Evolutionary conservation across 306 rosid genomes (phyloP).

Genomic region (Fragaria nilgerrensis): DNA sequence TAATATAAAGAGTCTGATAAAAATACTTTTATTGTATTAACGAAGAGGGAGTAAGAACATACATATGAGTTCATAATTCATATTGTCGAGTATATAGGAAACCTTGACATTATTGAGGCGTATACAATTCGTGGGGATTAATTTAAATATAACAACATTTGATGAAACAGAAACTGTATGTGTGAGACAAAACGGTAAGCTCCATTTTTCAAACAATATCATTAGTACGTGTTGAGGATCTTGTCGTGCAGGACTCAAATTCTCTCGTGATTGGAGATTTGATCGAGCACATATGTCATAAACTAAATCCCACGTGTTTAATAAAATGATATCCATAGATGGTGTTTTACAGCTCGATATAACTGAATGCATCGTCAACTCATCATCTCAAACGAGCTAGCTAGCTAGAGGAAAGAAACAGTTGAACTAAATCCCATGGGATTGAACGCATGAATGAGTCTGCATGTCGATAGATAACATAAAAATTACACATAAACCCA

Average conservation of each 20-base stretch:
- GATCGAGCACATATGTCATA: slow-evolving; percentile 10
- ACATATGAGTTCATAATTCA: background rate
- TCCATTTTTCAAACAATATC: background rate
- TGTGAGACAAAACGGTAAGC: background rate
- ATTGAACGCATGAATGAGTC: background rate
- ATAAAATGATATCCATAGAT: slow-evolving; percentile 12
- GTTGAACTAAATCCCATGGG: background rate
- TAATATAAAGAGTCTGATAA: too few relatives aligned
- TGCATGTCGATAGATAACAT: background rate
- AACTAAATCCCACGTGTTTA: slow-evolving; percentile 26
- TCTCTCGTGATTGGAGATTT: slow-evolving; percentile 14
- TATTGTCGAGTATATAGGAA: background rate
- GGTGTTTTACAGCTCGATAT: slow-evolving; percentile 44
- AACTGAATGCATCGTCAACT: slow-evolving; percentile 33
- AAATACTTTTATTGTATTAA: too few relatives aligned
- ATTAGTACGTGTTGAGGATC: slow-evolving; percentile 20
- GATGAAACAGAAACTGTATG: background rate
- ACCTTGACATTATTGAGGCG: background rate
- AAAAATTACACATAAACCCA: background rate
- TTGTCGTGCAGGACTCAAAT: slow-evolving; percentile 66
- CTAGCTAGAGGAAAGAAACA: background rate
- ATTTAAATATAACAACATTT: background rate
- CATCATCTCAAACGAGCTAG: background rate
- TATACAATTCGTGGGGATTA: background rate
- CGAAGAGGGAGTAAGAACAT: background rate